Evolutionary conservation across 768 basidiomycete genomes (phyloP).

Genomic region (Amanita muscaria): DNA sequence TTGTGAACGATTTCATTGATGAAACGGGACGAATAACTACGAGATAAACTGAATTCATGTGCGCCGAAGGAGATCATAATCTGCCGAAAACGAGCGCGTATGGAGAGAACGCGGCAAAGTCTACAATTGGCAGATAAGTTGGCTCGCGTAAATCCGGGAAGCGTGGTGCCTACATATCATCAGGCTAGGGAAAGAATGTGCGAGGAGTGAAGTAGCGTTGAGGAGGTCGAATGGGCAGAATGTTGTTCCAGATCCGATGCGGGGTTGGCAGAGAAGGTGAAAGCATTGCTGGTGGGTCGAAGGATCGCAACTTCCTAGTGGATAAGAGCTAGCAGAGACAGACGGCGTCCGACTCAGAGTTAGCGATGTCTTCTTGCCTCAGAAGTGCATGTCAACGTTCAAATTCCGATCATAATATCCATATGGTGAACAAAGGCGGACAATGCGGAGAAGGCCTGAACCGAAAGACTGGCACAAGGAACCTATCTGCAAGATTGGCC

Average conservation of each 20-base stretch:
- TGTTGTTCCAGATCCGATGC: neutral
- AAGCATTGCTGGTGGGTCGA: slow-evolving; percentile 3
- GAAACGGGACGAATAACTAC: too few relatives aligned
- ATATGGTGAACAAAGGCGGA: too few relatives aligned
- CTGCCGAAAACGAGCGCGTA: neutral
- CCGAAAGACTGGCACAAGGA: slow-evolving; percentile 37
- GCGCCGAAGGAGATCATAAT: neutral
- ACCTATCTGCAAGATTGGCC: slow-evolving; percentile 37
- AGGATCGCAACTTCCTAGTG: slow-evolving; percentile 17
- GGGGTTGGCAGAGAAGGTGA: too few relatives aligned
- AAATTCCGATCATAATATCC: too few relatives aligned
- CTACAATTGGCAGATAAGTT: slow-evolving; percentile 25
- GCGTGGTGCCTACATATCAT: slow-evolving; percentile 25
- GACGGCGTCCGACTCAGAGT: too few relatives aligned
- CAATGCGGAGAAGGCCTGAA: too few relatives aligned
- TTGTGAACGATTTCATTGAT: slow-evolving; percentile 80
- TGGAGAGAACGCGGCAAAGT: neutral
- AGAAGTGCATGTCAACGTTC: too few relatives aligned
- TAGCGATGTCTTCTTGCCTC: too few relatives aligned
- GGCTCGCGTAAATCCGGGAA: slow-evolving; percentile 34
- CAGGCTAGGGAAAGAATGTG: slow-evolving; percentile 16
- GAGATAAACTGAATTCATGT: too few relatives aligned
- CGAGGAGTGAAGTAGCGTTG: slow-evolving; percentile 3
- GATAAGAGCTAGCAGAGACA: slow-evolving; percentile 24
- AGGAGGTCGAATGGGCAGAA: neutral